These are phyloP conservation scores for Phytophthora ohioensis DNA, from an alignment of 352 stramenopile genomes.

Conservation along the genomic window DNA sequence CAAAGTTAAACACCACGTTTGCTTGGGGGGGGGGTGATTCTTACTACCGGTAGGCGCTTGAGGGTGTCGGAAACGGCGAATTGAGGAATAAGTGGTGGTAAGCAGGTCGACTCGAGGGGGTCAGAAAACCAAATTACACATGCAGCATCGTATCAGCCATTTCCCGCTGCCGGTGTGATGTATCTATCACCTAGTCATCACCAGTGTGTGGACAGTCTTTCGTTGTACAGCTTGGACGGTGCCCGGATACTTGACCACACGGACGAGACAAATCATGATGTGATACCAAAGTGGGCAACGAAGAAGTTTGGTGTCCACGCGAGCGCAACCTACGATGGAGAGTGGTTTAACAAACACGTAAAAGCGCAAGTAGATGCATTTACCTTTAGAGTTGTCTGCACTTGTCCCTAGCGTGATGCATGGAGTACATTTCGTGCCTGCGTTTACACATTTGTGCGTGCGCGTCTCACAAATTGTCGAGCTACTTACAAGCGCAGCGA, in stretches of 20 bases:
- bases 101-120: no score
- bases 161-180: conserved; percentile 1
- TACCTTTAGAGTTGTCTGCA: conserved; percentile 25
- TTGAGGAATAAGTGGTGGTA: conserved; percentile 10
- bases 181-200: not conserved
- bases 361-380: not conserved
- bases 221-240: not conserved
- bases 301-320: no score
- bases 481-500: conserved; percentile 61
- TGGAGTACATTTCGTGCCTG: conserved; percentile 5
- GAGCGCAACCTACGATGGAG: no score
- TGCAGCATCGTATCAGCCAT: not conserved
- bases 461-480: not conserved
- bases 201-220: not conserved
- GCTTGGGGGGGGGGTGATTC: not conserved
- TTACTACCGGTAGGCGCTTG: not conserved
- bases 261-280: not conserved
- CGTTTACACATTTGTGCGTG: conserved; percentile 14
- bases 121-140: not conserved
- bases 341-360: not conserved
- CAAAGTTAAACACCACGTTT: conserved; percentile 1
- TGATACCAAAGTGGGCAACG: not conserved
- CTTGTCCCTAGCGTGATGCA: conserved; percentile 15
- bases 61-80: not conserved
- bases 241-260: not conserved